Conservation (phyloP, 345 rosid genomes). For the Jatropha curcas region DNA sequence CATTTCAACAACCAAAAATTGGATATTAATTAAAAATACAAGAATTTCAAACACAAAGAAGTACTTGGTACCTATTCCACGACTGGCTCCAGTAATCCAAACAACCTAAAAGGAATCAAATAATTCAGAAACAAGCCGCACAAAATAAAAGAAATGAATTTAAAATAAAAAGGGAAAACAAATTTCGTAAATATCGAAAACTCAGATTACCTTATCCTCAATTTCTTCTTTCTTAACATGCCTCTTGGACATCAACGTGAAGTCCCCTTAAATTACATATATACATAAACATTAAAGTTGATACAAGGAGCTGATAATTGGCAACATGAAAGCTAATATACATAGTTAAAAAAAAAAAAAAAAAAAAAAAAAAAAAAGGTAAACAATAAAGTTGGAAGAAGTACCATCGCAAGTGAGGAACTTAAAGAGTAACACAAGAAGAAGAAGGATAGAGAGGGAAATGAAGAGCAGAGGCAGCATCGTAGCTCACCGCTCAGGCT, state of each 20-base stretch:
- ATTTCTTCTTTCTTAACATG: slow-evolving; percentile 73
- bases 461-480: slow-evolving; percentile 40
- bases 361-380: no score
- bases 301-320: not conserved
- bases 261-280: slow-evolving; percentile 56
- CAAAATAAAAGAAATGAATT: no score
- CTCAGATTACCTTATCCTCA: slow-evolving; percentile 62
- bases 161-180: not conserved
- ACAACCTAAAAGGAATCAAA: slow-evolving; percentile 48
- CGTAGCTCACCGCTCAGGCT: not conserved
- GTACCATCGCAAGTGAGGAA: slow-evolving; percentile 70
- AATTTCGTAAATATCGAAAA: not conserved
- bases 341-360: no score
- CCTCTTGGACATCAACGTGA: slow-evolving; percentile 64
- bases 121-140: not conserved
- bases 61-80: slow-evolving; percentile 70
- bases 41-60: not conserved
- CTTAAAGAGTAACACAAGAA: slow-evolving; percentile 39
- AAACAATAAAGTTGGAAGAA: not conserved
- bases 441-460: slow-evolving; percentile 30
- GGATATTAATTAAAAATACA: not conserved
- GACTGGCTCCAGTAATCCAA: slow-evolving; percentile 97
- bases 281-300: not conserved
- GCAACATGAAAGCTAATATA: not conserved
- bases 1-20: no score